Conservation (phyloP, 495 filamentous ascomycete genomes). For the Tricharina praecox region DNA sequence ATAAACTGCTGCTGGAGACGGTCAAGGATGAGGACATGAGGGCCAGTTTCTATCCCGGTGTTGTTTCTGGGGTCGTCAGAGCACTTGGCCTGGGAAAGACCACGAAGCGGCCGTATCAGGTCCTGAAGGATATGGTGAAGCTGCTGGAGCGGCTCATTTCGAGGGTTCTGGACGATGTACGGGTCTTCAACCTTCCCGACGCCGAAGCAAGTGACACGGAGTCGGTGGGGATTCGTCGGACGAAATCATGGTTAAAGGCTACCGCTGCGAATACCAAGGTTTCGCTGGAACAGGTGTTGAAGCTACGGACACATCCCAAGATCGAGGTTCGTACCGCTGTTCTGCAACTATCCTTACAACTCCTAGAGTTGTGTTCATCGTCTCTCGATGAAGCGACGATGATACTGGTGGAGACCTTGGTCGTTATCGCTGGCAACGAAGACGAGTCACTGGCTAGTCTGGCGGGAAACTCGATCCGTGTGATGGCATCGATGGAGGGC, state of each 20-base stretch:
- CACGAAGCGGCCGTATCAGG: slow-evolving; percentile 43
- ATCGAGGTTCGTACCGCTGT: slow-evolving; percentile 53
- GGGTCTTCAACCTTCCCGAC: slow-evolving; percentile 30
- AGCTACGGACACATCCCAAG: slow-evolving; percentile 56
- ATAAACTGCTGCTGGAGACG: slow-evolving; percentile 38
- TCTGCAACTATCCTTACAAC: slow-evolving; percentile 47
- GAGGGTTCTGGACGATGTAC: slow-evolving; percentile 48
- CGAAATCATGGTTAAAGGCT: slow-evolving; percentile 59
- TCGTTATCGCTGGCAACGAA: slow-evolving; percentile 46
- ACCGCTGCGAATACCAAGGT: slow-evolving; percentile 71
- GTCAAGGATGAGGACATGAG: slow-evolving; percentile 53
- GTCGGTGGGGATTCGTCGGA: slow-evolving; percentile 27
- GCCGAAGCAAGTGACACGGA: slow-evolving; percentile 19
- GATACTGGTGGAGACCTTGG: slow-evolving; percentile 64
- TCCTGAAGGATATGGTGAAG: slow-evolving; percentile 45
- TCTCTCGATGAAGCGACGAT: slow-evolving; percentile 51
- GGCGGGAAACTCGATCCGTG: slow-evolving; percentile 34
- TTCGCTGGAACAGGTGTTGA: slow-evolving; percentile 61
- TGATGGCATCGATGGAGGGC: slow-evolving; percentile 46
- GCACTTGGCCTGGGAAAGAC: slow-evolving; percentile 51
- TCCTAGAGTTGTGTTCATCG: slow-evolving; percentile 61
- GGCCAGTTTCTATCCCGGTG: slow-evolving; percentile 73
- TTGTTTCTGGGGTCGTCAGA: slow-evolving; percentile 65
- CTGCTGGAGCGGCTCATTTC: slow-evolving; percentile 43
- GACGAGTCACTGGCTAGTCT: slow-evolving; percentile 27